Percentiles rank a stretch among this genome's conserved stretches.
phyloP scores from a whole-genome alignment of 345 rosid species.

The Moricandia arvensis region DNA sequence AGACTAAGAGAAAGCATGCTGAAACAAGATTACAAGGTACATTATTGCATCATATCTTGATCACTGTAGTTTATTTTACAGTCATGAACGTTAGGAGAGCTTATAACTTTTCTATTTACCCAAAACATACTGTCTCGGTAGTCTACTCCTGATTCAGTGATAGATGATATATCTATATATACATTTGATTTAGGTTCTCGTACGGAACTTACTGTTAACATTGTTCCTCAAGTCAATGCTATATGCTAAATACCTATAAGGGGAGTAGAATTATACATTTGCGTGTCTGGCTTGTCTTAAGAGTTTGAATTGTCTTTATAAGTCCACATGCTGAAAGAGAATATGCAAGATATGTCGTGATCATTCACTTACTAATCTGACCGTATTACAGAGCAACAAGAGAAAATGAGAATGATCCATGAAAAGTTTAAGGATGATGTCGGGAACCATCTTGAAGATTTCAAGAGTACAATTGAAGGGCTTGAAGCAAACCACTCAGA shows the following conservation, averaged over 20 bases:
- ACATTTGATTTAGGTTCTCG: background rate
- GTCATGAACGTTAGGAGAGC: background rate
- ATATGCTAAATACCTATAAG: background rate
- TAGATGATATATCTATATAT: background rate
- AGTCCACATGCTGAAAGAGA: background rate
- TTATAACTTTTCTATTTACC: background rate
- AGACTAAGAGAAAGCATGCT: slow-evolving; percentile 67
- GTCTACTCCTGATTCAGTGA: slow-evolving; percentile 7
- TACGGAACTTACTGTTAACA: background rate
- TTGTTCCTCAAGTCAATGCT: background rate
- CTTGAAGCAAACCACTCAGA: slow-evolving; percentile 65
- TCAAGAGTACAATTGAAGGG: slow-evolving; percentile 53
- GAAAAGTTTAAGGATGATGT: slow-evolving; percentile 65
- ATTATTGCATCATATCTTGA: background rate
- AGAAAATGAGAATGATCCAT: slow-evolving; percentile 57
- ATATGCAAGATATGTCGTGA: background rate
- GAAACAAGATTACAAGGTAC: slow-evolving; percentile 74
- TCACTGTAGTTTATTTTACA: slow-evolving; percentile 5
- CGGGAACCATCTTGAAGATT: slow-evolving; percentile 57
- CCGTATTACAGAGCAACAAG: background rate
- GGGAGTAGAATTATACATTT: background rate
- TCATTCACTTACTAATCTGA: background rate
- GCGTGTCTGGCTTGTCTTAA: background rate
- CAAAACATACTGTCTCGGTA: background rate
- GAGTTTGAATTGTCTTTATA: slow-evolving; percentile 16